These are phyloP conservation scores for Penicillium argentinense DNA, from an alignment of 495 filamentous ascomycete species.

Conservation along the genomic window DNA sequence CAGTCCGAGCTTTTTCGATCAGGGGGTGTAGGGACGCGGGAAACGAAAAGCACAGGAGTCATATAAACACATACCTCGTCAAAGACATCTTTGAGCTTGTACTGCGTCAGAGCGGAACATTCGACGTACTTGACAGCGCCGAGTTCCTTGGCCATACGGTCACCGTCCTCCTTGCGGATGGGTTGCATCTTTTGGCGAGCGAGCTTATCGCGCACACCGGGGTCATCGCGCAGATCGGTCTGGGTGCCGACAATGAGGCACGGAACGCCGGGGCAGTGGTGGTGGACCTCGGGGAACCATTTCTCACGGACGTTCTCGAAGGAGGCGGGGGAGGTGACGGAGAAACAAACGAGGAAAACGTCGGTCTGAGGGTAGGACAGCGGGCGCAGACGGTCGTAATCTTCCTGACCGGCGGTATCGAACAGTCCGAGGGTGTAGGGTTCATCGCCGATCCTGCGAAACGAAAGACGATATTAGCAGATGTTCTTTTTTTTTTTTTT, in stretches of 20 bases:
- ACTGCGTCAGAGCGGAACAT: constrained; percentile 96
- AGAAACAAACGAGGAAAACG: constrained; percentile 98
- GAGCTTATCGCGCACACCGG: constrained; percentile 85
- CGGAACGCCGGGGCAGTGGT: constrained; percentile 96
- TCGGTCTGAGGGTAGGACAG: constrained; percentile 98
- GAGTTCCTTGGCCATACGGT: constrained; percentile 93
- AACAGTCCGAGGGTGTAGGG: constrained; percentile 97
- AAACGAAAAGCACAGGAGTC: too few relatives aligned
- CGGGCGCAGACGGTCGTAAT: constrained; percentile 96
- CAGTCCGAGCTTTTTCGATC: constrained; percentile 2
- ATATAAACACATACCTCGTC: constrained; percentile 72
- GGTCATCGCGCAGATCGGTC: constrained; percentile 91
- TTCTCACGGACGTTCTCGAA: constrained; percentile 99
- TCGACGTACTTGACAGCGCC: constrained; percentile 98
- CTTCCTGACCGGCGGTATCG: constrained; percentile 98
- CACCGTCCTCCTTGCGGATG: constrained; percentile 87
- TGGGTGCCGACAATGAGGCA: constrained; percentile 98
- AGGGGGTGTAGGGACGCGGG: too few relatives aligned
- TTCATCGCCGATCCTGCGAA: constrained; percentile 91
- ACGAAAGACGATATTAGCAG: too few relatives aligned
- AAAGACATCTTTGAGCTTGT: constrained; percentile 98
- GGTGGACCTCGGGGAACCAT: constrained; percentile 98
- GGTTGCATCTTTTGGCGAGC: constrained; percentile 93
- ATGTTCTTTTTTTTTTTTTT: too few relatives aligned
- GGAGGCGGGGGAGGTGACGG: constrained; percentile 95